Evolutionary conservation across 192 early-diverging fungal genomes (phyloP).

Genomic region (Coemansia sp.): DNA sequence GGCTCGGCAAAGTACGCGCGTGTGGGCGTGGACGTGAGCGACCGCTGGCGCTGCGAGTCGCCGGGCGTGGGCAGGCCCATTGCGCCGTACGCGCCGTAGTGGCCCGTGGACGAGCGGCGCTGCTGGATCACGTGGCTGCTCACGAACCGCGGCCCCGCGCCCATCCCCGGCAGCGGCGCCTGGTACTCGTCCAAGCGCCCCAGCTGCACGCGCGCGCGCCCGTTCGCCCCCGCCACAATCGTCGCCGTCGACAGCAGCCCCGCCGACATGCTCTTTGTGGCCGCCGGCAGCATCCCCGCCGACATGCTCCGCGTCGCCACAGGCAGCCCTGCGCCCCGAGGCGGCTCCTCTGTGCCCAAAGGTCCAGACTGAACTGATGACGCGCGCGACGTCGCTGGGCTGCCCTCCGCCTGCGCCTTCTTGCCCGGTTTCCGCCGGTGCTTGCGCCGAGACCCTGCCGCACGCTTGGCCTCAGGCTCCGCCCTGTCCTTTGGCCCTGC

Average conservation of each 20-base stretch:
- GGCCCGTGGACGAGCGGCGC: neutral
- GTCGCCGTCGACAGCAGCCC: constrained; percentile 16
- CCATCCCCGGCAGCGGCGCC: constrained; percentile 2
- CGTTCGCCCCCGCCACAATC: constrained; percentile 40
- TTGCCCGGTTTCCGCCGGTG: neutral
- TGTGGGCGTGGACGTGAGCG: neutral
- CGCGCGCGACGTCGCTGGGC: constrained; percentile 1
- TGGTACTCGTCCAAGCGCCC: constrained; percentile 4
- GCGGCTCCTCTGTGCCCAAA: neutral
- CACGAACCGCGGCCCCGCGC: neutral
- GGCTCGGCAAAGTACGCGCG: neutral
- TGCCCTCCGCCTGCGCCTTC: neutral
- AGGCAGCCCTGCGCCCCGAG: constrained; percentile 5
- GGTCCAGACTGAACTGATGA: neutral
- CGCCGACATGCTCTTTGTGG: constrained; percentile 6
- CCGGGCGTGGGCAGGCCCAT: neutral
- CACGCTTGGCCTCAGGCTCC: neutral
- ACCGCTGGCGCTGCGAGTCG: neutral
- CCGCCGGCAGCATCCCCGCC: constrained; percentile 8
- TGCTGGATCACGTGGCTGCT: neutral
- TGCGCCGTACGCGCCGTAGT: neutral
- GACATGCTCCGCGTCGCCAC: constrained; percentile 11
- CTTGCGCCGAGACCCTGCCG: neutral
- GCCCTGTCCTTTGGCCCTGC: neutral
- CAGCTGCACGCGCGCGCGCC: constrained; percentile 34